phyloP scores from a whole-genome alignment of 2,329 filamentous ascomycete genomes.

The Parascedosporium putredinis region DNA sequence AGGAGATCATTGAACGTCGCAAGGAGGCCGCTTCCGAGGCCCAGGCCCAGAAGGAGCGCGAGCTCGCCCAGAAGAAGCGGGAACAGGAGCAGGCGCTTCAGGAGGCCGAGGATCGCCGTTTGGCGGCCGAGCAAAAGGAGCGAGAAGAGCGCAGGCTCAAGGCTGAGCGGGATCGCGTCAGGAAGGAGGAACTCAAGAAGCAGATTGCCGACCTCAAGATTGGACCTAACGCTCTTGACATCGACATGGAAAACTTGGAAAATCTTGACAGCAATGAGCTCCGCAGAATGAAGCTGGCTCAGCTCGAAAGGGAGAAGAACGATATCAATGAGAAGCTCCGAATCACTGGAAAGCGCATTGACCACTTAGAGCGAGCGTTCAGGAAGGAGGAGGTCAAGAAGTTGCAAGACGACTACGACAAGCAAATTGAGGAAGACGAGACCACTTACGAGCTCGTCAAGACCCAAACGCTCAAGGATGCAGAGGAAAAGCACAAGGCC shows the following conservation, averaged over 20 bases:
- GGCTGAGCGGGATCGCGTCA: constrained; percentile 80
- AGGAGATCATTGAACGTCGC: constrained; percentile 88
- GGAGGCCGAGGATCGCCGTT: constrained; percentile 79
- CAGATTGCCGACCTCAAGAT: constrained; percentile 86
- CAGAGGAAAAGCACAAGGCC: constrained; percentile 82
- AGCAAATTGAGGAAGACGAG: constrained; percentile 68
- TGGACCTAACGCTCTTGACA: constrained; percentile 62
- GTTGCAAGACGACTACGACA: constrained; percentile 72
- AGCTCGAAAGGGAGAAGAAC: constrained; percentile 96
- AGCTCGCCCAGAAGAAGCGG: constrained; percentile 81
- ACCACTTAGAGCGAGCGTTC: constrained; percentile 94
- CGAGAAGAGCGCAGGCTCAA: constrained; percentile 78
- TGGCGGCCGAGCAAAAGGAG: constrained; percentile 86
- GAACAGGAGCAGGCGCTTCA: constrained; percentile 78
- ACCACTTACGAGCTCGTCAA: constrained; percentile 73
- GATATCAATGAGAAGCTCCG: constrained; percentile 85
- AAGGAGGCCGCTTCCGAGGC: constrained; percentile 91
- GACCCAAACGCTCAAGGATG: constrained; percentile 65
- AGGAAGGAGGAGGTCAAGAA: constrained; percentile 94
- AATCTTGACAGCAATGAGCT: constrained; percentile 83
- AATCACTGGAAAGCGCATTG: constrained; percentile 87
- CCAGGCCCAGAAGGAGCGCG: constrained; percentile 79
- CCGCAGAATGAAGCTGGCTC: constrained; percentile 86
- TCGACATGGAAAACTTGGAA: constrained; percentile 73
- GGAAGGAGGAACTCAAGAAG: constrained; percentile 88